These are phyloP conservation scores for Fusarium concolor DNA, from an alignment of 2,329 filamentous ascomycete genomes.

Conservation along the genomic window DNA sequence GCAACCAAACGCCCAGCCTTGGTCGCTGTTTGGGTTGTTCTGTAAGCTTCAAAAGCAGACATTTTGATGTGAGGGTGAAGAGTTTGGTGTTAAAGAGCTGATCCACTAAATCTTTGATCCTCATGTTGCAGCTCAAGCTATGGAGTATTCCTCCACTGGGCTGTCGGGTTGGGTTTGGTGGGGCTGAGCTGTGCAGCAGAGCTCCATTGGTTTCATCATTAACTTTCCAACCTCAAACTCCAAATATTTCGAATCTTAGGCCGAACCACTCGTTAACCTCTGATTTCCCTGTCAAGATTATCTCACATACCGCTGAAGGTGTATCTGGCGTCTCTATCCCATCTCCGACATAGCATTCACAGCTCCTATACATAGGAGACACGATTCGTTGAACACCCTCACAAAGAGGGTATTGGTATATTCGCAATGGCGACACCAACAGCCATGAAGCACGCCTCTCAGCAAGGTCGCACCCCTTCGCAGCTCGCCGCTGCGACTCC, in stretches of 20 bases:
- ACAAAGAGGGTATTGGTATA: slow-evolving; percentile 24
- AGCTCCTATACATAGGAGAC: background rate
- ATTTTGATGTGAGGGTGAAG: background rate
- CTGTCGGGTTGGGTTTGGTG: slow-evolving; percentile 36
- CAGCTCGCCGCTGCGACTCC: slow-evolving; percentile 69
- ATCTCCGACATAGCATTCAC: background rate
- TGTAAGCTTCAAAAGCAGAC: background rate
- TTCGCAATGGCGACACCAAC: slow-evolving; percentile 62
- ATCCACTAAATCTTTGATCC: slow-evolving; percentile 8
- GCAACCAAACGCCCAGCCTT: background rate
- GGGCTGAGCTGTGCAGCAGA: slow-evolving; percentile 33
- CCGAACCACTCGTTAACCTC: background rate
- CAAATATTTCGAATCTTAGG: slow-evolving; percentile 1
- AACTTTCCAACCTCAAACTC: slow-evolving; percentile 13
- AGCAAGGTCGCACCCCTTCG: slow-evolving; percentile 61
- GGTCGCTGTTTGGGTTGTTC: background rate
- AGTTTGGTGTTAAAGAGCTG: background rate
- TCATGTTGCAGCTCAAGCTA: background rate
- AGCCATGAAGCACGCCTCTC: slow-evolving; percentile 60
- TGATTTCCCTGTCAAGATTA: background rate
- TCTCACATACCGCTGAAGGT: background rate
- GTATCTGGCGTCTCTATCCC: too few relatives aligned
- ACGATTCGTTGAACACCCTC: slow-evolving; percentile 17
- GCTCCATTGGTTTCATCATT: slow-evolving; percentile 1
- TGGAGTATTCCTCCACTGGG: slow-evolving; percentile 29